Evolutionary conservation across 129 eudicot genomes (phyloP).

Genomic region (Calendula officinalis): DNA sequence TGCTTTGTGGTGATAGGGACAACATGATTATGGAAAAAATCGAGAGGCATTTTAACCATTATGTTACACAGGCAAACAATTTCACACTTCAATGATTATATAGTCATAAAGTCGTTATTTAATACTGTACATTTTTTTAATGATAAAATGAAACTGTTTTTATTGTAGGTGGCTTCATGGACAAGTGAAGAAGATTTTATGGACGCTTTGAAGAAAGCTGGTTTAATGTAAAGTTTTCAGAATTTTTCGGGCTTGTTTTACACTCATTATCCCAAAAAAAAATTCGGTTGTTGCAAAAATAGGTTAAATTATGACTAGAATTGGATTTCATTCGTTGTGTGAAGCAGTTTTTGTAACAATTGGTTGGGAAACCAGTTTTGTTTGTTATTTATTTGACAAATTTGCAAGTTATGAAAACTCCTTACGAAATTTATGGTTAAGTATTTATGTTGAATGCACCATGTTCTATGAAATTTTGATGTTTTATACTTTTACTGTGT

Average conservation of each 20-base stretch:
- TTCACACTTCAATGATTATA: background rate
- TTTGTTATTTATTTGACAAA: background rate
- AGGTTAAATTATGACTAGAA: background rate
- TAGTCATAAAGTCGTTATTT: no score
- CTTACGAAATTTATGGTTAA: no score
- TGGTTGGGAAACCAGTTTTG: background rate
- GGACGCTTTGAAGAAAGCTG: slow-evolving; percentile 67
- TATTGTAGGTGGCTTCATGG: slow-evolving; percentile 67
- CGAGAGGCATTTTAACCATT: slow-evolving; percentile 57
- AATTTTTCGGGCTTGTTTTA: background rate
- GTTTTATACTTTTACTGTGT: no score
- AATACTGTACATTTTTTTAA: background rate
- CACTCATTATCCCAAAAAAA: background rate
- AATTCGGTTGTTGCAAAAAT: background rate
- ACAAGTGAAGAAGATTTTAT: slow-evolving; percentile 49
- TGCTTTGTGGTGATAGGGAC: slow-evolving; percentile 59
- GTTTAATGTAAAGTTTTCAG: slow-evolving; percentile 37
- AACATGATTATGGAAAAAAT: slow-evolving; percentile 59
- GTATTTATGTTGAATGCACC: no score
- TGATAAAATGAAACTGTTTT: no score
- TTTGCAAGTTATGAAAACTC: background rate
- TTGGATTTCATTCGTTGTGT: background rate
- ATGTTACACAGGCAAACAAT: slow-evolving; percentile 53
- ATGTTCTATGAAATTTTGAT: no score
- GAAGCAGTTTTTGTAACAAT: background rate